Evolutionary conservation across 164 flowering plant species (phyloP).

Genomic region (Stephania cephalantha): DNA sequence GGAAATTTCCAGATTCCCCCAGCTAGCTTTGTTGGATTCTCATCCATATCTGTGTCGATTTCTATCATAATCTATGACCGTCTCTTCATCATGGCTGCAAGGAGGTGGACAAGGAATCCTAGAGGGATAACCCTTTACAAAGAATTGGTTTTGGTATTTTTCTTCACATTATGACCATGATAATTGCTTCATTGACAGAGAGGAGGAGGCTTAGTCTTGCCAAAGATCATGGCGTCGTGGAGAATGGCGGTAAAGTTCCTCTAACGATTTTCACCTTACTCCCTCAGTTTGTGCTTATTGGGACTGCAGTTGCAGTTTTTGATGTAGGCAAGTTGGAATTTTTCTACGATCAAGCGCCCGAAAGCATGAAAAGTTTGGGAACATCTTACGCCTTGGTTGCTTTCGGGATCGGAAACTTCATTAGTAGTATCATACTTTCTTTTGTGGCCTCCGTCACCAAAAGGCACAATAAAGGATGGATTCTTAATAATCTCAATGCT

Average conservation of each 20-base stretch:
- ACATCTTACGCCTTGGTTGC: constrained; percentile 2
- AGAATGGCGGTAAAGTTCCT: constrained; percentile 1
- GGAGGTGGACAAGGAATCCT: constrained; percentile 9
- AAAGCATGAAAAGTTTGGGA: constrained; percentile 15
- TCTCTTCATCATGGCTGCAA: neutral
- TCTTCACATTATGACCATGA: constrained; percentile 7
- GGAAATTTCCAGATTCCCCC: neutral
- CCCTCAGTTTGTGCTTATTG: constrained; percentile 8
- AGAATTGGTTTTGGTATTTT: constrained; percentile 4
- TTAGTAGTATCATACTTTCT: constrained; percentile 30
- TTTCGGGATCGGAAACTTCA: constrained; percentile 15
- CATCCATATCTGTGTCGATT: neutral
- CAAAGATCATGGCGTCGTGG: neutral
- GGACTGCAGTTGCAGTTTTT: constrained; percentile 8
- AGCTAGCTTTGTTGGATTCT: neutral
- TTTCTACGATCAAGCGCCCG: constrained; percentile 15
- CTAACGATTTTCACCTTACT: constrained; percentile 7
- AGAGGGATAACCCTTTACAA: constrained; percentile 12
- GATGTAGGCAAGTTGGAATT: constrained; percentile 7
- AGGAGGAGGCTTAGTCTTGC: neutral
- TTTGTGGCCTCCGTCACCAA: constrained; percentile 25
- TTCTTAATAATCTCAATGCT: constrained; percentile 29
- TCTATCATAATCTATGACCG: constrained; percentile 5
- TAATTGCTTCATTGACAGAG: constrained; percentile 6
- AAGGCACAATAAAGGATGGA: constrained; percentile 31